Evolutionary conservation across 805 yeast species (phyloP), one percentile per base, ranked within the genome.

Genomic region (Saccharomycopsis oosterbeekiorum): DNA sequence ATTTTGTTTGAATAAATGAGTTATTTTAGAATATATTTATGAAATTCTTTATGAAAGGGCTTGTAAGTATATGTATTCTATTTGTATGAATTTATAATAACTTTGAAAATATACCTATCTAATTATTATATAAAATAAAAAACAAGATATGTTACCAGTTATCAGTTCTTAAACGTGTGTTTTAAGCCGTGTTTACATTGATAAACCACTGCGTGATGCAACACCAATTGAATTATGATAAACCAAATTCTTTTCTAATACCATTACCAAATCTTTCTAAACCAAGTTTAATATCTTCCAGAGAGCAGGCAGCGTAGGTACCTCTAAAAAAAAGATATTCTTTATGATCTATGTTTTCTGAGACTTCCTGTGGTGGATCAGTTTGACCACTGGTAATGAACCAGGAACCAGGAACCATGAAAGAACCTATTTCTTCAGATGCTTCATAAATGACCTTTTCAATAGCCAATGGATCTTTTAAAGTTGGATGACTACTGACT

Each of bases 321-420:
- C 96, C 96, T 82, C 96, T 86, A 75, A 86, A 88, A 77, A 88
- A 88, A 65, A 87, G 73, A 56, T 71, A 70, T 64, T 78, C 76
- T 59, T 80, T 77, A 58, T 74, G 74, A 57, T 68, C 74, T 34
- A 67, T 69, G 42, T 77, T 78, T 59, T 77, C 76, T 51, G 77
- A 57, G 29, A 70, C 69, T 37, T 79, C 78, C 70, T 84, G 90
- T 53, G 86, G 83, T 42, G 87, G 87, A 55, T 66, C 71, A 24
- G 85, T 79, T 63, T 81, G 78, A 62, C 84, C 86, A 3, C 70
- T 70, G 51, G 82, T 76, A 71, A 80, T 79, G 77, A 88, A 88
- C 94, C 93, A 88, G 42, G 88, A 82, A 57, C 94, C 96, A 53
- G 94, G 94, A 66, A 87, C 86, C 82, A 88, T 81, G 68, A 88